Evolutionary conservation across 2,329 filamentous ascomycete genomes (phyloP), one percentile per base, ranked within the genome.

Genomic region (Aureobasidium sp.): DNA sequence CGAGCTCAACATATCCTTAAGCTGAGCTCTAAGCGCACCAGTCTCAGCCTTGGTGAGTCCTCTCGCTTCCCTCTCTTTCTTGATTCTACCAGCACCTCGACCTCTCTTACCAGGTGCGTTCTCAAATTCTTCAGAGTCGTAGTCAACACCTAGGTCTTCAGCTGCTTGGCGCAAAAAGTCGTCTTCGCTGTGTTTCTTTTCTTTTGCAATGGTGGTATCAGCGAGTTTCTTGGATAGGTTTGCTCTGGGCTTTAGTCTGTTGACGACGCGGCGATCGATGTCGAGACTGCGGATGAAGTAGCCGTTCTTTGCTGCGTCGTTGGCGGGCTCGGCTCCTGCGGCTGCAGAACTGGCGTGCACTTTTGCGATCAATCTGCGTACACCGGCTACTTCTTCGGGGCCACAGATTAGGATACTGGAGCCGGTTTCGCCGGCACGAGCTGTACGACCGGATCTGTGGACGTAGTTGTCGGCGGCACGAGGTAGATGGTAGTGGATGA

Each of bases 401-500:
- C 88, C 86, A 70, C 94, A 97, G 58, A 99, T 85, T 5, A 99
- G 79, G 62, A 99, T 86, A 69, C 90, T 96, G 39, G 89, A 83
- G 41, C 94, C 94, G 0, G 82, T 84, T 13, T 84, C 84, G 25
- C 87, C 83, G 3, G 89, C 93, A 70, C 94, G 90, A 2, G 94
- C 94, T 1, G 94, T 97, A 66, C 94, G 89, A 13, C 94, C 94
- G 1, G 94, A 97, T 29, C 94, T 87, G 72, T 99, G 94, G 15
- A 99, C 92, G 71, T 99, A 99, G 52, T 88, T 88, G 73, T 97
- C 93, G 37, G 94, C 94, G 1, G 91, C 82, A 62, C 92, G 88
- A 1, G 94, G 94, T 0, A 97, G 86, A 74, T 99, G 93, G 76
- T 99, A 99, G 76, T 99, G 94, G 21, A 99, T 78, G 16, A 99